These are phyloP conservation scores for Colletotrichum cuscutae DNA, from an alignment of 2,329 filamentous ascomycete species.

Conservation along the genomic window DNA sequence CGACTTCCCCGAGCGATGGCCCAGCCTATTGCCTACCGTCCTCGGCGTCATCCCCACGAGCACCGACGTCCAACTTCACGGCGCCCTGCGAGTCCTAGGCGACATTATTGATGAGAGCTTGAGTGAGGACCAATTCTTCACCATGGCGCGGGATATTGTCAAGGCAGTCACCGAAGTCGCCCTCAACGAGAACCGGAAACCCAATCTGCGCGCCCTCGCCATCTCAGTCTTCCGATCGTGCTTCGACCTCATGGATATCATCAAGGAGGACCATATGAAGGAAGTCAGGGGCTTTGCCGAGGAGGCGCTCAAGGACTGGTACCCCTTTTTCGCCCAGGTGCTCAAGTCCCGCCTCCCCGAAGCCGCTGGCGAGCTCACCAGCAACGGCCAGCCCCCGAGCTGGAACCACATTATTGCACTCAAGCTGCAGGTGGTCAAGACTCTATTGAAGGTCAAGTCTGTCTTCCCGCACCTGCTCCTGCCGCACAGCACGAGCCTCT, in stretches of 20 bases:
- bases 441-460: conserved; percentile 84
- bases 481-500: conserved; percentile 83
- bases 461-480: conserved; percentile 86
- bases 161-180: conserved; percentile 86
- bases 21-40: conserved; percentile 83
- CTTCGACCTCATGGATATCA: conserved; percentile 96
- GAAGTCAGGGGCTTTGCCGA: conserved; percentile 92
- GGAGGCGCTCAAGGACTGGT: conserved; percentile 84
- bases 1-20: conserved; percentile 97
- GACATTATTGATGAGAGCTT: conserved; percentile 95
- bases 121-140: conserved; percentile 95
- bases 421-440: conserved; percentile 94
- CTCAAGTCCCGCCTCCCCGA: conserved; percentile 82
- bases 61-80: conserved; percentile 84
- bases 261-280: conserved; percentile 89
- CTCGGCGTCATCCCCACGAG: conserved; percentile 81
- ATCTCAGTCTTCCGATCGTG: conserved; percentile 91
- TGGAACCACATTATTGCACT: conserved; percentile 88
- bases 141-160: conserved; percentile 86
- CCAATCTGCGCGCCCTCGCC: conserved; percentile 82
- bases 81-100: conserved; percentile 85
- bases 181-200: conserved; percentile 77
- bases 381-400: conserved; percentile 65
- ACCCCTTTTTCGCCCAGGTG: conserved; percentile 85
- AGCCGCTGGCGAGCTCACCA: conserved; percentile 59